These are phyloP conservation scores for Pyrenochaeta sp. DNA, from an alignment of 2,329 filamentous ascomycete species.

Conservation along the genomic window DNA sequence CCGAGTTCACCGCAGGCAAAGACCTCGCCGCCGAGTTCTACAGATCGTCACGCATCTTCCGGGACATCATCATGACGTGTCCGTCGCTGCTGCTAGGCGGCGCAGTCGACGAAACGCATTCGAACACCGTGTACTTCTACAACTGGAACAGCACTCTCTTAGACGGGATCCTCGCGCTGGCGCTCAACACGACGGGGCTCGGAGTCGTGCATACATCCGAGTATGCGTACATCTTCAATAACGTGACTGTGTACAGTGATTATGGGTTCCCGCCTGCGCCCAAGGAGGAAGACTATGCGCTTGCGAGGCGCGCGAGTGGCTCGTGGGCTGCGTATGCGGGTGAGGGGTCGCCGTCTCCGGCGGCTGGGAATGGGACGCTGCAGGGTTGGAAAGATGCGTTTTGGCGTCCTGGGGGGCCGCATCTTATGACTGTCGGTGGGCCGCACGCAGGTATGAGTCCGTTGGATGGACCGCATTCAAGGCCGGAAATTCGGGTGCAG, in stretches of 20 bases:
- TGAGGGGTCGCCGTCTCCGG: constrained; percentile 34
- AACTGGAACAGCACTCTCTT: constrained; percentile 64
- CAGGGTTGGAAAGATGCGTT: constrained; percentile 53
- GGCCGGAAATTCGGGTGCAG: constrained; percentile 43
- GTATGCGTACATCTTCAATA: constrained; percentile 61
- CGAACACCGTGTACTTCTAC: constrained; percentile 56
- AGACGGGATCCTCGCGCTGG: constrained; percentile 50
- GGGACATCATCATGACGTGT: constrained; percentile 62
- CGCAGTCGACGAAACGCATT: constrained; percentile 48
- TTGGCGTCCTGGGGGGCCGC: constrained; percentile 21
- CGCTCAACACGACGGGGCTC: constrained; percentile 46
- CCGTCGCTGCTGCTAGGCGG: constrained; percentile 55
- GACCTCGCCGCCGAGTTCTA: constrained; percentile 59
- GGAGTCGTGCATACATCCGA: constrained; percentile 62
- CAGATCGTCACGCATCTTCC: constrained; percentile 58
- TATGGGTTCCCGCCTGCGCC: constrained; percentile 45
- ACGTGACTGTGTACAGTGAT: constrained; percentile 51
- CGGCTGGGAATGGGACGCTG: constrained; percentile 46
- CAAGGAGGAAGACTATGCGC: constrained; percentile 49
- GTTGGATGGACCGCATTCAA: constrained; percentile 46
- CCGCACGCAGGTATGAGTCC: constrained; percentile 53
- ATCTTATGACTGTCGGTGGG: constrained; percentile 51
- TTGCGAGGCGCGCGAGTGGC: constrained; percentile 52
- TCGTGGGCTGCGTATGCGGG: constrained; percentile 59
- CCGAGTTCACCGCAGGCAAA: constrained; percentile 53